A percentile compares a stretch with the other conserved stretches of the same genome.
These are phyloP conservation scores for Tetragonia tetragonoides DNA, from an alignment of 148 eudicot genomes.

Conservation along the genomic window DNA sequence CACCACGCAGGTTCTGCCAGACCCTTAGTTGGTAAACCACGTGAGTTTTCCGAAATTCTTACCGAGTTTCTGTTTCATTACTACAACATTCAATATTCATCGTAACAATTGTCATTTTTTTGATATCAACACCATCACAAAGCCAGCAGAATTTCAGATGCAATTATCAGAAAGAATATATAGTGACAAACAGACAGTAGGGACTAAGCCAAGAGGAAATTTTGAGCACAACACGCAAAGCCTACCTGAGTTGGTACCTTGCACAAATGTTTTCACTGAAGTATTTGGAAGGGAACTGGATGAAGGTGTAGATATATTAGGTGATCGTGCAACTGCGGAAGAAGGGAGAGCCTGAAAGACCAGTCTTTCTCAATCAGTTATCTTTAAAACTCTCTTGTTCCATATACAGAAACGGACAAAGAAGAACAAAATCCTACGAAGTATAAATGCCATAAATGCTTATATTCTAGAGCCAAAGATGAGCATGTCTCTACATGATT, in stretches of 20 bases:
- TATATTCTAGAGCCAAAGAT: neutral
- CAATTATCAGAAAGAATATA: neutral
- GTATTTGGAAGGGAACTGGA: constrained; percentile 17
- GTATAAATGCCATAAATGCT: neutral
- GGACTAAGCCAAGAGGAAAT: neutral
- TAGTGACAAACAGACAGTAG: neutral
- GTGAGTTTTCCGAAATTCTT: neutral
- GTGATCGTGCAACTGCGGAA: constrained; percentile 19
- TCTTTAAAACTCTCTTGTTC: neutral
- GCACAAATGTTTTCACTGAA: constrained; percentile 6
- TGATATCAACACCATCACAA: neutral
- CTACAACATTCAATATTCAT: too few relatives aligned
- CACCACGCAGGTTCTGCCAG: neutral
- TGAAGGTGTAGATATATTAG: constrained; percentile 15
- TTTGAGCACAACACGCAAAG: neutral
- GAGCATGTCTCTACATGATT: neutral
- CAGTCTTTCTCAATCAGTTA: neutral
- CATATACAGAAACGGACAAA: neutral
- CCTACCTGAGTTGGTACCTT: constrained; percentile 24
- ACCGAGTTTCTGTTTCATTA: neutral
- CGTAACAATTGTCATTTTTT: neutral
- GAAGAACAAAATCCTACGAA: neutral
- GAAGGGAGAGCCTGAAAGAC: constrained; percentile 26
- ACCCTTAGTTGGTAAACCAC: neutral
- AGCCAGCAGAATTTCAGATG: neutral